Conservation (phyloP, 176 grass and related monocot genomes). For the Oryza longistaminata region DNA sequence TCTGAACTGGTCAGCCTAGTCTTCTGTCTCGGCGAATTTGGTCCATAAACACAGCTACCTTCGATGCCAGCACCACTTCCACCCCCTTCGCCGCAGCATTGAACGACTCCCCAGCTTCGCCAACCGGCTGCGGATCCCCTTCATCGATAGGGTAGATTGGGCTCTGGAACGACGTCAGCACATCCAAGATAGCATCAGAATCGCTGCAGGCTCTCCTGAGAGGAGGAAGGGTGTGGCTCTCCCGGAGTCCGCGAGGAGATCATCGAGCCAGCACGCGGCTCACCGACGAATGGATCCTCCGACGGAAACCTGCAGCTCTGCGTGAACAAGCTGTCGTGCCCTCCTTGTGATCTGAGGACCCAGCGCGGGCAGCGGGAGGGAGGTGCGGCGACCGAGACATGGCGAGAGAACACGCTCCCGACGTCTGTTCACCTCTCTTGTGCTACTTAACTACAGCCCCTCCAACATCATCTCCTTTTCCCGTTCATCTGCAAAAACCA, state of each 20-base stretch:
- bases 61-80: slow-evolving; percentile 53
- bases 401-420: slow-evolving; percentile 26
- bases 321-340: slow-evolving; percentile 49
- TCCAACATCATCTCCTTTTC: slow-evolving; percentile 36
- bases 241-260: slow-evolving; percentile 70
- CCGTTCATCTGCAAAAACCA: slow-evolving; percentile 45
- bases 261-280: slow-evolving; percentile 76
- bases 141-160: slow-evolving; percentile 48
- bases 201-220: slow-evolving; percentile 87
- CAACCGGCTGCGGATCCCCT: slow-evolving; percentile 40
- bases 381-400: slow-evolving; percentile 89
- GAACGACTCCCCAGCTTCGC: slow-evolving; percentile 12
- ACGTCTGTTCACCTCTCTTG: slow-evolving; percentile 5
- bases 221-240: slow-evolving; percentile 43
- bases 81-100: slow-evolving; percentile 20
- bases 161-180: slow-evolving; percentile 37
- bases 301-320: slow-evolving; percentile 61
- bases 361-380: slow-evolving; percentile 72
- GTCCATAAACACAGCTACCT: slow-evolving; percentile 77
- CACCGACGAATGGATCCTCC: slow-evolving; percentile 46
- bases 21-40: slow-evolving; percentile 91
- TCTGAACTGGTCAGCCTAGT: slow-evolving; percentile 68
- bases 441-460: slow-evolving; percentile 27
- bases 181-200: slow-evolving; percentile 76
- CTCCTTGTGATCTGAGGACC: slow-evolving; percentile 55